Percentiles rank a stretch among this genome's conserved stretches.
Conservation (phyloP, 2,329 filamentous ascomycete species). For the Myriosclerotinia duriaeana region DNA sequence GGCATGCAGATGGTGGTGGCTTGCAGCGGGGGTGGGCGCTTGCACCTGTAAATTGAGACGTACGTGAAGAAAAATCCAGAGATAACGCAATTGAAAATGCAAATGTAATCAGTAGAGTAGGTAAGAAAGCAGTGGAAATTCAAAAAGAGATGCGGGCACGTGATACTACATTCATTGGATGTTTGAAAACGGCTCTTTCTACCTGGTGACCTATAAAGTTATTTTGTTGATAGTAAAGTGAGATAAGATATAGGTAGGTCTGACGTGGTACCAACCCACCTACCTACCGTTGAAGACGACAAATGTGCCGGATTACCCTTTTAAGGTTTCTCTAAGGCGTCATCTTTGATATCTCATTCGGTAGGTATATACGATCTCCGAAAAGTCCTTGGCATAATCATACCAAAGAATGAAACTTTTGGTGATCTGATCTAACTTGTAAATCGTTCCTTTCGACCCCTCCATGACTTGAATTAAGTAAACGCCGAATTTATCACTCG, state of each 20-base stretch:
- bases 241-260: neutral
- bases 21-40: neutral
- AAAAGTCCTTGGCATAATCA: constrained; percentile 2
- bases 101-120: neutral
- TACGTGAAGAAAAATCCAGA: constrained; percentile 1
- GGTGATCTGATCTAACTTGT: constrained; percentile 8
- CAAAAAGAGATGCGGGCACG: neutral
- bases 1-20: constrained; percentile 10
- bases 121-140: neutral
- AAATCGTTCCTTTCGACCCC: neutral
- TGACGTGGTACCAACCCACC: constrained; percentile 17
- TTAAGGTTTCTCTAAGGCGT: constrained; percentile 3
- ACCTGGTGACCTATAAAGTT: neutral
- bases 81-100: neutral
- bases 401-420: constrained; percentile 2
- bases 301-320: neutral
- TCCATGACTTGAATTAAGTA: constrained; percentile 7
- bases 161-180: neutral
- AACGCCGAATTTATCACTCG: constrained; percentile 9
- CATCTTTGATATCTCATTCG: neutral
- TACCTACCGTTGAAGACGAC: neutral
- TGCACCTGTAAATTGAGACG: neutral
- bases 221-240: neutral
- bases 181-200: neutral
- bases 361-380: constrained; percentile 3